Conservation (phyloP, 306 rosid genomes). For the Abrus precatorius region DNA sequence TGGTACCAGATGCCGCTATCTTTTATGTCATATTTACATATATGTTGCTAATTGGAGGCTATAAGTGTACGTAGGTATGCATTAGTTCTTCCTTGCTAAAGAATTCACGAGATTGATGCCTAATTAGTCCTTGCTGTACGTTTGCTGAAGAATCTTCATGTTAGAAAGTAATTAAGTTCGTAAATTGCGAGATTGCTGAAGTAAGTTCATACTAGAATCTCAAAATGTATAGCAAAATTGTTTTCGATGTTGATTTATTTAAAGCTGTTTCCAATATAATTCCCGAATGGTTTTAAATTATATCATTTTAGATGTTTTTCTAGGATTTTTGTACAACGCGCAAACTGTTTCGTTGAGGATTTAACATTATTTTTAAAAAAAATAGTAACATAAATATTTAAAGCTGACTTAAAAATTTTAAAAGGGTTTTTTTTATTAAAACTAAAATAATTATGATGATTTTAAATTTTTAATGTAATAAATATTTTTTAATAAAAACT, state of each 20-base stretch:
- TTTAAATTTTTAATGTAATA: too few species aligned
- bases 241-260: too few species aligned
- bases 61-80: conserved; percentile 39
- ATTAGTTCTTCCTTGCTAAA: conserved; percentile 39
- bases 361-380: too few species aligned
- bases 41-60: conserved; percentile 20
- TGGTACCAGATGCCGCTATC: conserved; percentile 31
- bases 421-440: too few species aligned
- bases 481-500: too few species aligned
- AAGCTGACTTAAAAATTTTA: too few species aligned
- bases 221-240: too few species aligned
- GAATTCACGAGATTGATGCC: conserved; percentile 40
- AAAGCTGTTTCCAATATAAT: background rate
- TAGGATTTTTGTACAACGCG: too few species aligned
- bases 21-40: conserved; percentile 18
- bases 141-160: conserved; percentile 17
- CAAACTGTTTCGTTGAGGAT: too few species aligned
- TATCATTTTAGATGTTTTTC: background rate
- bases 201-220: too few species aligned
- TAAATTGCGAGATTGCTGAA: background rate
- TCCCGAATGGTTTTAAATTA: background rate
- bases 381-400: too few species aligned
- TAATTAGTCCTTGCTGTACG: background rate
- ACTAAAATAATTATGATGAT: too few species aligned
- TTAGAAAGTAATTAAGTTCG: conserved; percentile 7